Percentiles rank a stretch among this genome's conserved stretches.
Conservation (phyloP, 768 basidiomycete species). For the Porpolomopsis calyptriformis region DNA sequence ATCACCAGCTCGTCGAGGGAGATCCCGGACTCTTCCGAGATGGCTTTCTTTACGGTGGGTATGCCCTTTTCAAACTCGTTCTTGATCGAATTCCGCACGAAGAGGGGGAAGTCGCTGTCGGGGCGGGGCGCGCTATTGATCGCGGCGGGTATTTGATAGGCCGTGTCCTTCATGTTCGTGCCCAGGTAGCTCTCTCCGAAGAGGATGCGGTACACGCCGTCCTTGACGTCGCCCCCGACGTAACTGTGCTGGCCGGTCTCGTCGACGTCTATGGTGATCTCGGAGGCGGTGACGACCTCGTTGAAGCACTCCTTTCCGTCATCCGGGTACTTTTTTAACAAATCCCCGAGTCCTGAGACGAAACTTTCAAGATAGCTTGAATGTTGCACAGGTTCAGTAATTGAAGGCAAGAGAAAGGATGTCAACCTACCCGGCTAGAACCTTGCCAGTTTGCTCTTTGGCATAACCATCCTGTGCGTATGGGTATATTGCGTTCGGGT, state of each 20-base stretch:
- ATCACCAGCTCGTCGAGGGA: constrained; percentile 20
- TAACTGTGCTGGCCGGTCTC: constrained; percentile 20
- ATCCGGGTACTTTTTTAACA: constrained; percentile 23
- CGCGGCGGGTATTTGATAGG: constrained; percentile 20
- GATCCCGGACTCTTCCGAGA: constrained; percentile 21
- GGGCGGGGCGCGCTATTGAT: constrained; percentile 25
- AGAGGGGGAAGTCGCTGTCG: constrained; percentile 20
- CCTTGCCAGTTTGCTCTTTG: constrained; percentile 15
- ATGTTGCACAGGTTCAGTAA: not conserved
- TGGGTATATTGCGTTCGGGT: constrained; percentile 26
- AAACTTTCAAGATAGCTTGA: constrained; percentile 29
- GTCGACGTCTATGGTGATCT: constrained; percentile 26
- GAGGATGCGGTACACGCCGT: constrained; percentile 31
- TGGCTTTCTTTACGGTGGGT: constrained; percentile 19
- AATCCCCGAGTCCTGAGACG: constrained; percentile 21
- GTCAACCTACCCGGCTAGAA: constrained; percentile 17
- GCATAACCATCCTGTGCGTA: constrained; percentile 19
- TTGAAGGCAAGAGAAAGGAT: too few relatives aligned
- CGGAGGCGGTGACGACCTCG: constrained; percentile 24
- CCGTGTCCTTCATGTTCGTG: constrained; percentile 19
- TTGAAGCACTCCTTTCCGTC: constrained; percentile 29
- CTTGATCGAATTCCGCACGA: constrained; percentile 26
- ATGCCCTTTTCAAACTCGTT: constrained; percentile 22
- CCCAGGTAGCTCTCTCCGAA: constrained; percentile 24
- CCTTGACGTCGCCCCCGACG: constrained; percentile 26